Percentiles rank a stretch among this genome's conserved stretches.
phyloP scores from a whole-genome alignment of 1,284 basidiomycete species.

The Rhodotorula sp. region DNA sequence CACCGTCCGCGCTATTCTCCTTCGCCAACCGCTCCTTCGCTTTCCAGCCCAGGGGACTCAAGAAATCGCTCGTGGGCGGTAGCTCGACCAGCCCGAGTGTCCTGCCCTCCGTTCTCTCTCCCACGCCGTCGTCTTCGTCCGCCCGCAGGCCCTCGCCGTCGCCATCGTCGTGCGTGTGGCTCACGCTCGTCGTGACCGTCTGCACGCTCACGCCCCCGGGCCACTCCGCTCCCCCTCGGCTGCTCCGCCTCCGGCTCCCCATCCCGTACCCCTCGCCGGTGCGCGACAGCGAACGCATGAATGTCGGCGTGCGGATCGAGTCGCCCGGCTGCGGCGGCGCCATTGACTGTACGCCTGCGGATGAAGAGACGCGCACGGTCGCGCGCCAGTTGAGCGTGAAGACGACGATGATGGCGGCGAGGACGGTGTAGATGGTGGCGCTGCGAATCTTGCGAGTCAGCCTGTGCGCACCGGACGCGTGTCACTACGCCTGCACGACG shows the following conservation, averaged over 20 bases:
- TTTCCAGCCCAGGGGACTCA: not conserved
- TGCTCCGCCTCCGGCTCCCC: not conserved
- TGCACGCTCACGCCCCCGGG: not conserved
- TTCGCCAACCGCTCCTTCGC: not conserved
- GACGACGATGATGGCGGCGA: conserved; percentile 15
- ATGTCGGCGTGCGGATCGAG: not conserved
- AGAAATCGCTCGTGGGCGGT: not conserved
- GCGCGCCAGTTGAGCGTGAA: conserved; percentile 18
- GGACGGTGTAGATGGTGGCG: conserved; percentile 20
- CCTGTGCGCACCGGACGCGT: not conserved
- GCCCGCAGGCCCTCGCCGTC: too few species aligned
- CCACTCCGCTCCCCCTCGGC: not conserved
- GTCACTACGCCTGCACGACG: not conserved
- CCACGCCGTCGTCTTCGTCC: too few species aligned
- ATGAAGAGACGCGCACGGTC: not conserved
- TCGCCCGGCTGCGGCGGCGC: not conserved
- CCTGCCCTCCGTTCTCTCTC: too few species aligned
- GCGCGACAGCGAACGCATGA: not conserved
- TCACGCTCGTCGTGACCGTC: not conserved
- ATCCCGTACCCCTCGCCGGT: not conserved
- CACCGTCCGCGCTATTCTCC: not conserved
- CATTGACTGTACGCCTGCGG: not conserved
- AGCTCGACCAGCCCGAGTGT: too few species aligned
- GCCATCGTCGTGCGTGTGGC: not conserved
- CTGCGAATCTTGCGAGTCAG: not conserved